Conservation (phyloP, 2,329 filamentous ascomycete genomes). For the Seiridium cupressi region DNA sequence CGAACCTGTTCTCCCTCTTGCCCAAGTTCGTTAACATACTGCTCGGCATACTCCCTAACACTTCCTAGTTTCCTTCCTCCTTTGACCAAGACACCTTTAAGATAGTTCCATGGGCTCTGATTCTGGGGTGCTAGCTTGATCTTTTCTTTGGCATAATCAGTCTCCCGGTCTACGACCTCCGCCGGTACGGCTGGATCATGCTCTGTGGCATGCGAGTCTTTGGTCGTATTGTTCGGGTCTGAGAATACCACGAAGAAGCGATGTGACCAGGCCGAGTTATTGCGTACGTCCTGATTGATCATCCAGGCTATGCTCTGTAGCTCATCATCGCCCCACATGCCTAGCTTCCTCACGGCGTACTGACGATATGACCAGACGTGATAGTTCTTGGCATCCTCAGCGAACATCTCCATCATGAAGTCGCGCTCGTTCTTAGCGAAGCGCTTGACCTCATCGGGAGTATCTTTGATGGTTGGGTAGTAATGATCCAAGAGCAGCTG, state of each 20-base stretch:
- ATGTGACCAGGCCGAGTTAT: conserved; percentile 98
- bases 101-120: conserved; percentile 90
- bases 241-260: conserved; percentile 90
- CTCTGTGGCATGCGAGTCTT: conserved; percentile 46
- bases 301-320: conserved; percentile 69
- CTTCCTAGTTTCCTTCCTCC: conserved; percentile 50
- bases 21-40: conserved; percentile 49
- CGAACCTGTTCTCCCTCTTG: conserved; percentile 48
- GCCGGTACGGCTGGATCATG: conserved; percentile 57
- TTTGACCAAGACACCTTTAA: conserved; percentile 72
- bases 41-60: conserved; percentile 46
- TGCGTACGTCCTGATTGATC: conserved; percentile 78
- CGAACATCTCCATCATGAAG: conserved; percentile 80
- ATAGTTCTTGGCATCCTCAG: conserved; percentile 91
- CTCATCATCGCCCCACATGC: conserved; percentile 57
- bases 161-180: conserved; percentile 69
- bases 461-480: conserved; percentile 58
- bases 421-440: conserved; percentile 66
- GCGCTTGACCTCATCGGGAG: conserved; percentile 50
- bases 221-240: conserved; percentile 50
- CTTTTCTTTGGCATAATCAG: conserved; percentile 70
- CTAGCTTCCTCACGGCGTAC: conserved; percentile 62
- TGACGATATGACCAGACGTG: conserved; percentile 98
- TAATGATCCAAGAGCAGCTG: conserved; percentile 63
- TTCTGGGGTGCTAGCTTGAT: conserved; percentile 86